Evolutionary conservation across 768 basidiomycete genomes (phyloP), one percentile per base, ranked within the genome.

Genomic region (Naematelia encephala): DNA sequence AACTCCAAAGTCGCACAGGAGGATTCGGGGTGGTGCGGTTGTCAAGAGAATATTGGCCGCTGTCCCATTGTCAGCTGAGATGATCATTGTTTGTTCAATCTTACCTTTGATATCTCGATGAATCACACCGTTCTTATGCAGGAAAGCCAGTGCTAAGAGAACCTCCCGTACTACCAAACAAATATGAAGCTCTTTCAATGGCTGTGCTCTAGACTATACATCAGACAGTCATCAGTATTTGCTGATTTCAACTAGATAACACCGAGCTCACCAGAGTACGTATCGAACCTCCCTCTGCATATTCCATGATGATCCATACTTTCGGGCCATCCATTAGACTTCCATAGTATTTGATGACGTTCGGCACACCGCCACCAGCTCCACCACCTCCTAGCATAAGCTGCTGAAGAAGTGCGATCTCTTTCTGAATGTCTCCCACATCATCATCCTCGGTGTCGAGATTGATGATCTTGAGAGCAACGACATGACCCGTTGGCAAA

Each of bases 261-360:
- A 25, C 3, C 47, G 26, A 12, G 67, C 78, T 64, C 52, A 81
- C 81, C 66, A 99, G 82, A 1, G 91, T 89, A 47, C 90, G 82
- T 4, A 97, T 90, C 72, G 90, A 93, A 5, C 96, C 96, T 4
- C 94, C 94, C 63, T 91, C 87, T 5, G 96, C 96, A 68, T 87
- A 86, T 76, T 99, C 96, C 96, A 99, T 99, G 34, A 87, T 90
- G 67, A 99, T 98, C 93, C 96, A 99, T 10, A 99, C 91, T 50
- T 90, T 88, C 26, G 91, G 89, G 0, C 92, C 93, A 72, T 94
- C 89, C 73, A 96, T 83, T 78, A 89, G 87, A 79, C 91, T 96
- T n/a, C 91, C 94, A 78, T 87, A 96, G 80, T 99, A 99, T 69
- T 90, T 97, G 70, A 96, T 85, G 58, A 82, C 82, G 73, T 93